Evolutionary conservation across 2,329 filamentous ascomycete species (phyloP).

Genomic region (Catunica adiposa): DNA sequence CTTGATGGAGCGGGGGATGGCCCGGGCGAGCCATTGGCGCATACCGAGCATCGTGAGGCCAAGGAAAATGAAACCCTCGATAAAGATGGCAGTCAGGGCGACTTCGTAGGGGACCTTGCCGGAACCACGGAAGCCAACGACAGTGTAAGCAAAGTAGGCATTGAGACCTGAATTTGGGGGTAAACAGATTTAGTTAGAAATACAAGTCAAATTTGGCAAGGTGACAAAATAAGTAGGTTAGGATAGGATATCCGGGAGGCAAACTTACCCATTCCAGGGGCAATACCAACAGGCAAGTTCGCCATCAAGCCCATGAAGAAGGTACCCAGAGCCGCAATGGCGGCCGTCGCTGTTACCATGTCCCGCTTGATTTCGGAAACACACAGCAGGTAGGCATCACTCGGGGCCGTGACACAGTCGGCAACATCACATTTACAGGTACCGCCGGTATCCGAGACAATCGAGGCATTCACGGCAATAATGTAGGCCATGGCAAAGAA

Average conservation of each 20-base stretch:
- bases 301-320: slow-evolving; percentile 73
- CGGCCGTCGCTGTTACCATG: slow-evolving; percentile 69
- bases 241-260: too few species aligned
- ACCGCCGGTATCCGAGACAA: slow-evolving; percentile 49
- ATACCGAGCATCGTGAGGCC: slow-evolving; percentile 63
- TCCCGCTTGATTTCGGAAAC: slow-evolving; percentile 52
- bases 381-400: slow-evolving; percentile 43
- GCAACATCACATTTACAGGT: slow-evolving; percentile 49
- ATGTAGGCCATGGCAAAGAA: slow-evolving; percentile 51
- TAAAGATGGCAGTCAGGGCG: slow-evolving; percentile 72
- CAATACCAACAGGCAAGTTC: slow-evolving; percentile 39
- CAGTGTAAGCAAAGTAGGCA: slow-evolving; percentile 67
- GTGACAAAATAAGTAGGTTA: too few species aligned
- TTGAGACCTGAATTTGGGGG: slow-evolving; percentile 60
- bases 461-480: slow-evolving; percentile 35
- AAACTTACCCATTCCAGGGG: slow-evolving; percentile 28
- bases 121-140: slow-evolving; percentile 57
- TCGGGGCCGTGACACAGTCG: slow-evolving; percentile 17
- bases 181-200: too few species aligned
- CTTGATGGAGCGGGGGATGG: slow-evolving; percentile 72
- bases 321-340: slow-evolving; percentile 61
- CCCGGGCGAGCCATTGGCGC: slow-evolving; percentile 74
- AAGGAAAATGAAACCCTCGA: slow-evolving; percentile 76
- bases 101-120: slow-evolving; percentile 58
- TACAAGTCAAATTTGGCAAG: too few species aligned